phyloP scores from a whole-genome alignment of 192 early-diverging fungal genomes.

The Radiomyces spectabilis region DNA sequence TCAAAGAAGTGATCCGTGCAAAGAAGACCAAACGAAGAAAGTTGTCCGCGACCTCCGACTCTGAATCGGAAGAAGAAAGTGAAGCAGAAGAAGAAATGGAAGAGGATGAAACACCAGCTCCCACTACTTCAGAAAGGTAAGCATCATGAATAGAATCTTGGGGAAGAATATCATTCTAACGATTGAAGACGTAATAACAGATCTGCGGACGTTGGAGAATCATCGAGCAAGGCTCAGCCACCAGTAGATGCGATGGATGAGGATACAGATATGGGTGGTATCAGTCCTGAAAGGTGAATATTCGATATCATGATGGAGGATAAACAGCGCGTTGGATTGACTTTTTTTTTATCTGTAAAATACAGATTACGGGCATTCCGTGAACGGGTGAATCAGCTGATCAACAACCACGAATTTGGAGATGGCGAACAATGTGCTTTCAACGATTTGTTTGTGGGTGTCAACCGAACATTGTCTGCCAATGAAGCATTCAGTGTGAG shows the following conservation, averaged over 20 bases:
- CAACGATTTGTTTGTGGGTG: slow-evolving; percentile 41
- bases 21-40: slow-evolving; percentile 41
- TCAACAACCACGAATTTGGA: slow-evolving; percentile 36
- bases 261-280: slow-evolving; percentile 17
- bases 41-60: slow-evolving; percentile 30
- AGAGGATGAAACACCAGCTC: background rate
- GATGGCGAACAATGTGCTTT: slow-evolving; percentile 46
- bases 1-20: slow-evolving; percentile 72
- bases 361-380: slow-evolving; percentile 37
- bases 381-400: slow-evolving; percentile 36
- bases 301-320: background rate
- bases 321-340: background rate
- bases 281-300: background rate
- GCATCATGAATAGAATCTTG: background rate
- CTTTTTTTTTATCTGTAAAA: background rate
- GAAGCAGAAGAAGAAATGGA: slow-evolving; percentile 25
- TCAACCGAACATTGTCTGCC: slow-evolving; percentile 41
- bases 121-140: background rate
- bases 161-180: background rate
- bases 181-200: background rate
- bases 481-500: slow-evolving; percentile 36
- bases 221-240: background rate
- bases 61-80: slow-evolving; percentile 36
- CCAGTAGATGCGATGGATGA: slow-evolving; percentile 13
- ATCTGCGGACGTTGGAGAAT: background rate